Base-by-base conservation (phyloP, 306 rosid species). In the Cucurbita pepo region DNA sequence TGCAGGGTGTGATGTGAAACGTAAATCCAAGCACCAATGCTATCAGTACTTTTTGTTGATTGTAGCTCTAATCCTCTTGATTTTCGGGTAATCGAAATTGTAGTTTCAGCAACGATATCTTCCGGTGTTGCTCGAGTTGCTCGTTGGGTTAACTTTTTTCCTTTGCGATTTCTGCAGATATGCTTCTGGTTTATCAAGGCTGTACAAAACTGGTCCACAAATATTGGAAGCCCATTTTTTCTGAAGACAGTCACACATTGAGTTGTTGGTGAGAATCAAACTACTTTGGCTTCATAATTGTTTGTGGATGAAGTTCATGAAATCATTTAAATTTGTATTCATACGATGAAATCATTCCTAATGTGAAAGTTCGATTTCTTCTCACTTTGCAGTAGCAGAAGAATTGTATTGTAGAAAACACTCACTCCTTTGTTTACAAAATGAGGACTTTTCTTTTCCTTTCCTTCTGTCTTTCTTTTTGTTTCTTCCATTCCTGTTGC, bases 21-120 rank as follows among this genome's bases (percentile, higher is more conserved):
- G 78, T 21, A 91, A 85, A 82, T 12, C 90, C 34, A 95, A 72
- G 84, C 82, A 87, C 87, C 84, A 72, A 73, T 61, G 77, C 62
- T 95, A 84, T 74, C 99, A 91, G 69, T 95, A 89, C 77, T 22
- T 85, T 65, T 81, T 82, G 67, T 61, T 86, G 72, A 3, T 85
- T 60, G 0, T 34, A 4, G 63, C 95, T 45, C n/a, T 84, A 6
- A 41, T 86, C 73, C 12, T 80, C 76, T 81, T 88, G 77, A 69
- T 88, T 79, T 0, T 78, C 30, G 96, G 92, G 99, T 94, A 86
- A 77, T 58, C 1, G 4, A 56, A 22, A 56, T 56, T 22, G 0
- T 10, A 56, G 2, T 5, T 10, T 56, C 37, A 14, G 3, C 13
- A 8, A 67, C 19, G 8, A 50, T 50, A 48, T 48, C 14, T 69